A percentile compares a stretch with the other conserved stretches of the same genome.
phyloP scores from a whole-genome alignment of 202 grass and related monocot species.

The Dendrocalamus latiflorus region DNA sequence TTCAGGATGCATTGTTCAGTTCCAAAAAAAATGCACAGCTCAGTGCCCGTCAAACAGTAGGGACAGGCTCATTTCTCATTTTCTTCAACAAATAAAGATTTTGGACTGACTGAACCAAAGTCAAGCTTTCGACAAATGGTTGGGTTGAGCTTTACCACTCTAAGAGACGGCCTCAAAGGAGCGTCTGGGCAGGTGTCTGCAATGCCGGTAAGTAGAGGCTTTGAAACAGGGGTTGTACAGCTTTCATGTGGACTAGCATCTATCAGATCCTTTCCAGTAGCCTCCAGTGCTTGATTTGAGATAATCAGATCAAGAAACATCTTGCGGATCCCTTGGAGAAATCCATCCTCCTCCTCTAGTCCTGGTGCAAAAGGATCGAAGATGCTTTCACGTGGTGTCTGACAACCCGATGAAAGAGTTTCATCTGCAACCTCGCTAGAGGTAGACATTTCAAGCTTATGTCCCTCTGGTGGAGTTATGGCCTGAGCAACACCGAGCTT shows the following conservation, averaged over 20 bases:
- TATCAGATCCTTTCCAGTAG: neutral
- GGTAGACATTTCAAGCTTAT: neutral
- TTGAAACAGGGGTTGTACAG: constrained; percentile 41
- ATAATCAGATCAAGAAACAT: constrained; percentile 70
- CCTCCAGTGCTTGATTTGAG: constrained; percentile 39
- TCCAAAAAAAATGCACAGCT: constrained; percentile 1
- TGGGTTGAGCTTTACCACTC: too few relatives aligned
- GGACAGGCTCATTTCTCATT: neutral
- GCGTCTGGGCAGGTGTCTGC: constrained; percentile 41
- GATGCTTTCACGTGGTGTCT: constrained; percentile 66
- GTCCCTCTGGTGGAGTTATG: neutral
- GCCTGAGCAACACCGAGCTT: neutral
- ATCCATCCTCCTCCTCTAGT: constrained; percentile 51
- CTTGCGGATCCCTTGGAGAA: constrained; percentile 41
- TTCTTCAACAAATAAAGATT: neutral
- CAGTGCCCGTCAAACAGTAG: neutral
- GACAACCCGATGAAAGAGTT: constrained; percentile 23
- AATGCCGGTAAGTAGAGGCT: constrained; percentile 27
- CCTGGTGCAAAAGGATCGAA: constrained; percentile 88
- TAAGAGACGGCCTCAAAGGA: constrained; percentile 37
- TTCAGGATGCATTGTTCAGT: neutral
- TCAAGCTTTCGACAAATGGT: constrained; percentile 61
- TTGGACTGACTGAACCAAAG: constrained; percentile 37
- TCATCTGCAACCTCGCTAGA: constrained; percentile 5
- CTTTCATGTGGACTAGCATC: constrained; percentile 14